These are phyloP conservation scores for Pestalotiopsis sp. DNA, from an alignment of 2,329 filamentous ascomycete genomes.

Conservation along the genomic window DNA sequence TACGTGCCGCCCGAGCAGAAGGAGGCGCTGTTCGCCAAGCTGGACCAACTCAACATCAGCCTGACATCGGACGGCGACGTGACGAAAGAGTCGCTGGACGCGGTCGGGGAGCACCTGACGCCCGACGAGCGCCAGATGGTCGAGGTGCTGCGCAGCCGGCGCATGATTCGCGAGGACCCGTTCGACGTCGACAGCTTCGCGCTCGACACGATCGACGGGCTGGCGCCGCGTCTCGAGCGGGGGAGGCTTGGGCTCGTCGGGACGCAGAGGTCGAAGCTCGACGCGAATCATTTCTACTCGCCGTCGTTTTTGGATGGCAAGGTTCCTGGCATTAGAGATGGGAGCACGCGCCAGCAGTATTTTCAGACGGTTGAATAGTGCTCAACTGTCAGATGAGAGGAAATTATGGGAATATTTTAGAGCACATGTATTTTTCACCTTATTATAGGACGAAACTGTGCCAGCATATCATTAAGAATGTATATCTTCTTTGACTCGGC, in stretches of 20 bases:
- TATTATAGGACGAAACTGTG: no score
- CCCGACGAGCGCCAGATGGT: conserved; percentile 16
- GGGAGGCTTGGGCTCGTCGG: neutral
- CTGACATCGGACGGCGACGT: neutral
- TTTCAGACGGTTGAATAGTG: neutral
- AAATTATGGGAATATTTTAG: no score
- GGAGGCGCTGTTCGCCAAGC: conserved; percentile 15
- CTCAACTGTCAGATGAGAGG: no score
- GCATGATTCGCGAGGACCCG: conserved; percentile 18
- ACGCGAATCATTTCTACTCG: neutral
- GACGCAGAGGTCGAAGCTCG: neutral
- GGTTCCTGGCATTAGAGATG: neutral
- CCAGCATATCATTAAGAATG: no score
- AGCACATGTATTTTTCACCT: no score
- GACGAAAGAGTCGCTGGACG: neutral
- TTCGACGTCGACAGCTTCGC: conserved; percentile 17
- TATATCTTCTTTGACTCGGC: no score
- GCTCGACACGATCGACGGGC: neutral
- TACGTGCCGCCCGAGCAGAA: conserved; percentile 16
- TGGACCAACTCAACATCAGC: neutral
- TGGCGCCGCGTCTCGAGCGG: neutral
- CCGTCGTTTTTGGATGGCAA: neutral
- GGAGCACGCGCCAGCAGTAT: neutral
- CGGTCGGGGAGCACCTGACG: conserved; percentile 10
- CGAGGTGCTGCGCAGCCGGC: conserved; percentile 13